phyloP scores from a whole-genome alignment of 331 rosid species.

The Stylosanthes scabra region DNA sequence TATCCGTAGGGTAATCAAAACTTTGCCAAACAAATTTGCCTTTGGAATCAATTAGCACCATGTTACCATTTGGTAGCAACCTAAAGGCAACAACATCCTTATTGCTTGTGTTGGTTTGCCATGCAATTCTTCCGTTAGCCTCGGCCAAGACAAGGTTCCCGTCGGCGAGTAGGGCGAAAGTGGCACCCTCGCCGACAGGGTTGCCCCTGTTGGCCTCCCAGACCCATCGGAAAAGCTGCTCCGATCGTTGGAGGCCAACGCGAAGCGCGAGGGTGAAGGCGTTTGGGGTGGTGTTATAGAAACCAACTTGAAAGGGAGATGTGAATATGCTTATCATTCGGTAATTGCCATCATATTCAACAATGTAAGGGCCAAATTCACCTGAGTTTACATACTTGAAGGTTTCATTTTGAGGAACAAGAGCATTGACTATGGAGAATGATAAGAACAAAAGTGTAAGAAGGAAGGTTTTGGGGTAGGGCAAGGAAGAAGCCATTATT shows the following conservation, averaged over 20 bases:
- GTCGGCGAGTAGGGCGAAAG: slow-evolving; percentile 42
- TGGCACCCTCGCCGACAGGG: slow-evolving; percentile 62
- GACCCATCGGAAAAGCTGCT: slow-evolving; percentile 55
- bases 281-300: slow-evolving; percentile 66
- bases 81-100: slow-evolving; percentile 60
- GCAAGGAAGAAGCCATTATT: slow-evolving; percentile 36
- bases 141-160: slow-evolving; percentile 63
- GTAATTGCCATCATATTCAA: slow-evolving; percentile 60
- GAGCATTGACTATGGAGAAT: slow-evolving; percentile 35
- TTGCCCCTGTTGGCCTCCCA: slow-evolving; percentile 72
- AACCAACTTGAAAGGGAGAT: slow-evolving; percentile 61
- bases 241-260: slow-evolving; percentile 50
- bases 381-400: slow-evolving; percentile 55
- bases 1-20: slow-evolving; percentile 59
- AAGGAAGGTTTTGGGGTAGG: slow-evolving; percentile 10
- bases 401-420: slow-evolving; percentile 58
- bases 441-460: slow-evolving; percentile 31
- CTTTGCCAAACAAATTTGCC: too few species aligned
- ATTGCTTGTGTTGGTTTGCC: slow-evolving; percentile 66
- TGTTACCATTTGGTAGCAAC: too few species aligned
- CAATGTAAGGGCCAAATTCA: slow-evolving; percentile 57
- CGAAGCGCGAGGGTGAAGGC: slow-evolving; percentile 64
- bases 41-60: too few species aligned
- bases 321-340: slow-evolving; percentile 37
- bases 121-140: slow-evolving; percentile 53